These are phyloP conservation scores for Moesziomyces parantarcticus DNA, from an alignment of 1,284 basidiomycete species.

Conservation along the genomic window DNA sequence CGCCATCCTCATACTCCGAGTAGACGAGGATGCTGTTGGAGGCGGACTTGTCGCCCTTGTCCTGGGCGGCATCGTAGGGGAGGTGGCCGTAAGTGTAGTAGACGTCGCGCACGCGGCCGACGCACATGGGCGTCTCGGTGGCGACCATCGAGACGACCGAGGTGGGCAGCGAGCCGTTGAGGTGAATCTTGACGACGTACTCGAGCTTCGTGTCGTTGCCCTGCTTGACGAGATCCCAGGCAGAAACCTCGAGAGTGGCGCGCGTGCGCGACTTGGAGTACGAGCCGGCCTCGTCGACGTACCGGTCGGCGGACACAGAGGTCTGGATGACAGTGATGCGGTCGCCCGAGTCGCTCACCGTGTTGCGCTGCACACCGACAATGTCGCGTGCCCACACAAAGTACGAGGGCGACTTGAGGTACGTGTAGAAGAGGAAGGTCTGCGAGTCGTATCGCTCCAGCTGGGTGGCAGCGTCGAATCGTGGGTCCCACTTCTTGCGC, in stretches of 20 bases:
- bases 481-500: conserved; percentile 62
- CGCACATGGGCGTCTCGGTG: conserved; percentile 63
- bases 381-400: conserved; percentile 65
- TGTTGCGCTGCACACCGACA: conserved; percentile 59
- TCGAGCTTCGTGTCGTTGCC: conserved; percentile 54
- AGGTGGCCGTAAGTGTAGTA: conserved; percentile 53
- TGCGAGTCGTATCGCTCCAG: conserved; percentile 42
- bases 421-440: conserved; percentile 53
- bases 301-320: conserved; percentile 52
- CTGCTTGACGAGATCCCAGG: conserved; percentile 53
- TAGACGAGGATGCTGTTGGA: conserved; percentile 35
- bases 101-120: conserved; percentile 55
- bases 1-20: conserved; percentile 54
- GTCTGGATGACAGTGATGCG: conserved; percentile 54
- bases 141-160: conserved; percentile 55
- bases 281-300: conserved; percentile 55
- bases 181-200: conserved; percentile 62
- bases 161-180: conserved; percentile 59
- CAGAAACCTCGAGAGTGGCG: conserved; percentile 58
- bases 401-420: conserved; percentile 60
- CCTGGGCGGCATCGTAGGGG: conserved; percentile 47
- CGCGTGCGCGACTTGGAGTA: conserved; percentile 57
- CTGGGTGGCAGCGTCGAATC: conserved; percentile 51
- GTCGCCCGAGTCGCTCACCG: conserved; percentile 27
- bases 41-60: conserved; percentile 18